These are phyloP conservation scores for Lentinula detonsa DNA, from an alignment of 768 basidiomycete species.

Conservation along the genomic window DNA sequence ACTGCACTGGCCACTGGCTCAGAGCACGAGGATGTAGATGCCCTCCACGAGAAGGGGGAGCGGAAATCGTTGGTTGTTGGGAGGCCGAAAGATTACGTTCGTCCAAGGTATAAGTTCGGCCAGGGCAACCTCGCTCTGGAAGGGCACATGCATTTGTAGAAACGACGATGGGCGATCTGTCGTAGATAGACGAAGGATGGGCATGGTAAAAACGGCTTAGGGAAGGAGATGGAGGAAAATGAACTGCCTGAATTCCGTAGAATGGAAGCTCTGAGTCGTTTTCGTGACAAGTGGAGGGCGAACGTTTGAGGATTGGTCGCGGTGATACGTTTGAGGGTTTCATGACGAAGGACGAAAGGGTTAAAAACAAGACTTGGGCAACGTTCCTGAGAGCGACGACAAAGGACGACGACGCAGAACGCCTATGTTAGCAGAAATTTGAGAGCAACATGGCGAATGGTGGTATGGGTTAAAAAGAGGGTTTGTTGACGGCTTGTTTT, in stretches of 20 bases:
- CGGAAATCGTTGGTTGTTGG: neutral
- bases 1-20: neutral
- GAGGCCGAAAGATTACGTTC: slow-evolving; percentile 16
- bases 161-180: slow-evolving; percentile 76
- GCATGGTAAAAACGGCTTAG: slow-evolving; percentile 44
- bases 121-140: slow-evolving; percentile 74
- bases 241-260: slow-evolving; percentile 30
- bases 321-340: slow-evolving; percentile 24
- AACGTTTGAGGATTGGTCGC: slow-evolving; percentile 56
- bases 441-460: slow-evolving; percentile 3
- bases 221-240: slow-evolving; percentile 48
- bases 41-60: neutral
- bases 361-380: neutral
- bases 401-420: neutral
- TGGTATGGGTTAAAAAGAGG: slow-evolving; percentile 7
- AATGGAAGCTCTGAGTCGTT: slow-evolving; percentile 13
- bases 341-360: neutral
- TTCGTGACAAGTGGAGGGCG: slow-evolving; percentile 18
- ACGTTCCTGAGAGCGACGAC: slow-evolving; percentile 3
- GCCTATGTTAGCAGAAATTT: slow-evolving; percentile 4
- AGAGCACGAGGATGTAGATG: slow-evolving; percentile 7
- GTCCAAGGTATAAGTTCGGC: slow-evolving; percentile 56
- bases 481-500: neutral
- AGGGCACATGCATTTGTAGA: slow-evolving; percentile 67
- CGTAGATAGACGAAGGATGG: slow-evolving; percentile 58